Percentiles rank a stretch among this genome's conserved stretches.
These are phyloP conservation scores for Aegilops bicornis DNA, from an alignment of 176 grass and related monocot species.

Conservation along the genomic window DNA sequence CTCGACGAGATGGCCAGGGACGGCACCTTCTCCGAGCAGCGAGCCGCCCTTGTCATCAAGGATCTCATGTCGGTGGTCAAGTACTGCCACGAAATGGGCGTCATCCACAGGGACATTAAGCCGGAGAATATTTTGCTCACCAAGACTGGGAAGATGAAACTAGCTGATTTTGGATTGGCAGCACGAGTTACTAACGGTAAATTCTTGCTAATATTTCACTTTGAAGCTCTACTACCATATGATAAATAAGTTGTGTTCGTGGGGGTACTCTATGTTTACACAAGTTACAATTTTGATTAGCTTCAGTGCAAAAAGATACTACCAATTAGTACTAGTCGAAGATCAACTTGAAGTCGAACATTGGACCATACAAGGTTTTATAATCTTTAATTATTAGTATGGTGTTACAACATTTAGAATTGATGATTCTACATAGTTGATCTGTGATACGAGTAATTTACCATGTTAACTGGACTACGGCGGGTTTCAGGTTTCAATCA, in stretches of 20 bases:
- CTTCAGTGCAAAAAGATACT: background rate
- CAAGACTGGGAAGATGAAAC: constrained; percentile 61
- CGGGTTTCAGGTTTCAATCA: background rate
- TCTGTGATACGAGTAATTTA: background rate
- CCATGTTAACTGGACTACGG: background rate
- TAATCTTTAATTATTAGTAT: background rate
- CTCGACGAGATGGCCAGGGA: constrained; percentile 66
- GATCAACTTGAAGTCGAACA: background rate
- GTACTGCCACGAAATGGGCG: constrained; percentile 97
- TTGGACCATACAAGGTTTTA: background rate
- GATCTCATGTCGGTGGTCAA: constrained; percentile 75
- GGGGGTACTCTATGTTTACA: background rate
- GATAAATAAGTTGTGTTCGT: background rate
- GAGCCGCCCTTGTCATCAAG: constrained; percentile 56
- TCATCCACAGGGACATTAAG: constrained; percentile 91
- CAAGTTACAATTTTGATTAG: background rate
- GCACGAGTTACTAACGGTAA: constrained; percentile 81
- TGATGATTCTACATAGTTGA: background rate
- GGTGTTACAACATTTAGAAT: background rate
- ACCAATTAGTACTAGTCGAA: background rate
- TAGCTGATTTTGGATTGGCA: constrained; percentile 86
- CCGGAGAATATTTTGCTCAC: constrained; percentile 94
- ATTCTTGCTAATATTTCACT: background rate
- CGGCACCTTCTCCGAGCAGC: constrained; percentile 57
- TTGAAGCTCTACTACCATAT: background rate